phyloP scores from a whole-genome alignment of 148 eudicot genomes.

The Beta vulgaris region DNA sequence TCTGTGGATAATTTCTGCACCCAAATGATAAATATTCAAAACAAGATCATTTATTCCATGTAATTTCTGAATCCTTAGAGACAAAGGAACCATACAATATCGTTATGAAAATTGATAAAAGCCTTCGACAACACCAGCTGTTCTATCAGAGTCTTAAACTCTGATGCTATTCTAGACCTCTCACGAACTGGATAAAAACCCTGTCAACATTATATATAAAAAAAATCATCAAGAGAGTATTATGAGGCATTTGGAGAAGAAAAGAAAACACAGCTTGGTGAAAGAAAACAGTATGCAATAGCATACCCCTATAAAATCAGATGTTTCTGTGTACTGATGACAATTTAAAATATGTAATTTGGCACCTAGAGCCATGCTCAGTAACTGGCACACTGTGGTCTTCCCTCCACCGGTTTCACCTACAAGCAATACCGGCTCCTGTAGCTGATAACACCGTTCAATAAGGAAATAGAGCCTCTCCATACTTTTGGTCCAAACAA shows the following conservation, averaged over 20 bases:
- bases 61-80: neutral
- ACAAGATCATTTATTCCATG: neutral
- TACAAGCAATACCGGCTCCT: conserved; percentile 94
- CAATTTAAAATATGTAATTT: conserved; percentile 80
- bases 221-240: conserved; percentile 22
- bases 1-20: conserved; percentile 65
- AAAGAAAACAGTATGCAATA: neutral
- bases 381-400: conserved; percentile 88
- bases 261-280: neutral
- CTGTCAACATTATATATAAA: conserved; percentile 31
- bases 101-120: conserved; percentile 39
- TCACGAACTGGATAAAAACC: conserved; percentile 92
- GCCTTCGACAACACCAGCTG: conserved; percentile 51
- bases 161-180: conserved; percentile 61
- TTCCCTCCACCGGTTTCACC: conserved; percentile 99
- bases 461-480: conserved; percentile 80
- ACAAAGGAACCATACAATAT: conserved; percentile 44
- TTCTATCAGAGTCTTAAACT: conserved; percentile 58
- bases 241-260: neutral
- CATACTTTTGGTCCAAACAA: conserved; percentile 84
- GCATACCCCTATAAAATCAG: conserved; percentile 96
- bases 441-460: conserved; percentile 75
- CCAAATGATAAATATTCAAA: conserved; percentile 7
- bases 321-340: conserved; percentile 96
- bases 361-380: conserved; percentile 59